Conservation (phyloP, 2,329 filamentous ascomycete genomes). For the Aspergillus vadensis region DNA sequence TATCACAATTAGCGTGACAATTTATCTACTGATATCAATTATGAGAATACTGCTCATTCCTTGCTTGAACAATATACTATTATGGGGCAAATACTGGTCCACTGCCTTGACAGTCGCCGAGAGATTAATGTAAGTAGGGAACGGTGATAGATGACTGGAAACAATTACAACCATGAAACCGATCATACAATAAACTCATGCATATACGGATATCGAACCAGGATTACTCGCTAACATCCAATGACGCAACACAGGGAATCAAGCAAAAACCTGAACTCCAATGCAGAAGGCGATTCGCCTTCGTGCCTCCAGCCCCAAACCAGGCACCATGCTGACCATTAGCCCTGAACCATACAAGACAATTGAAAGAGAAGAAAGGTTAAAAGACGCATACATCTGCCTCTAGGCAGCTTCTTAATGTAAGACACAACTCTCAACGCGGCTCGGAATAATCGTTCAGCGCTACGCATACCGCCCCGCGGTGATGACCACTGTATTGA, state of each 20-base stretch:
- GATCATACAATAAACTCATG: not conserved
- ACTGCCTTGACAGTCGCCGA: no score
- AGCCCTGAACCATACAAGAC: conserved; percentile 15
- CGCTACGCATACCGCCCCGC: conserved; percentile 88
- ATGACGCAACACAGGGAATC: conserved; percentile 2
- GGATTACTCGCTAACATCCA: conserved; percentile 6
- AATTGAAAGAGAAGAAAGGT: not conserved
- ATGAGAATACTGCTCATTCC: no score
- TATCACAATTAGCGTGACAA: no score
- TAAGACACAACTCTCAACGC: conserved; percentile 28
- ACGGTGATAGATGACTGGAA: not conserved
- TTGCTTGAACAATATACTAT: no score
- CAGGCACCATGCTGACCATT: conserved; percentile 30
- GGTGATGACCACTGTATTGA: conserved; percentile 93
- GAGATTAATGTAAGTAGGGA: not conserved
- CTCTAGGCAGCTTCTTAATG: not conserved
- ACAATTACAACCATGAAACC: not conserved
- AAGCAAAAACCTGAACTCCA: conserved; percentile 19
- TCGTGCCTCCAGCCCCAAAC: conserved; percentile 12
- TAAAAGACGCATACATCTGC: not conserved
- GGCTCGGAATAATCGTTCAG: conserved; percentile 75
- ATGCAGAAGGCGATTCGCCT: conserved; percentile 12
- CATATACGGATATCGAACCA: conserved; percentile 4
- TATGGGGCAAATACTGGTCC: no score
- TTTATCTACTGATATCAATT: no score